Evolutionary conservation across 2,329 filamentous ascomycete species (phyloP), one percentile per base, ranked within the genome.

Genomic region (Clarireedia hainanense): DNA sequence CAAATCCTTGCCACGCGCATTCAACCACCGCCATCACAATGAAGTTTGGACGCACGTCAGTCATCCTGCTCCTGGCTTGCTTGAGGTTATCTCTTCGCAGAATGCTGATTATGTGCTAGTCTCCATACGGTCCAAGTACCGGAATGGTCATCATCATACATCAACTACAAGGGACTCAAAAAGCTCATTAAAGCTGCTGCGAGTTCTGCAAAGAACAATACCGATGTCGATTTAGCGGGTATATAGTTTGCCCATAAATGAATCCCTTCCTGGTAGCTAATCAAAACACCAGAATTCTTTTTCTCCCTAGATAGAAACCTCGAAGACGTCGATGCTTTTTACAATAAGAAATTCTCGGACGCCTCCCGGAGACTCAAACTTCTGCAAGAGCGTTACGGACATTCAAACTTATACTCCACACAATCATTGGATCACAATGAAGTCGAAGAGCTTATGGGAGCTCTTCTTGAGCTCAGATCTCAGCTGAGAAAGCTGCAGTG

Each of bases 301-400:
- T 96, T 92, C 72, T 89, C 87, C 61, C 84, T 99, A 71, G 94
- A 99, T 70, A 89, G 94, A 66, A 96, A 97, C 70, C 85, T 99
- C 68, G 94, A 99, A 76, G 88, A 95, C 73, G 92, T 99, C 70
- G 91, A 96, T 72, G 82, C 83, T 51, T 97, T 99, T 72, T 97
- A 96, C 77, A 96, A 95, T 75, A 95, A 91, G 71, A 96, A 96
- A 70, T 90, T 91, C 68, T 80, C 84, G 59, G 92, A 97, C 65
- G 86, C 86, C 60, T 84, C 86, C 39, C 86, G 94, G 58, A 85
- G 92, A 37, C 76, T 97, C 63, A 91, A 89, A 64, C 80, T 96
- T 14, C 78, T 97, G 26, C 86, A 95, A 71, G 89, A 94, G 63
- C 84, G 90, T 61, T 96, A 96, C 76, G 91, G 90, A 62, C 80